Conservation (phyloP, 306 rosid species). For the Echinosophora koreensis region DNA sequence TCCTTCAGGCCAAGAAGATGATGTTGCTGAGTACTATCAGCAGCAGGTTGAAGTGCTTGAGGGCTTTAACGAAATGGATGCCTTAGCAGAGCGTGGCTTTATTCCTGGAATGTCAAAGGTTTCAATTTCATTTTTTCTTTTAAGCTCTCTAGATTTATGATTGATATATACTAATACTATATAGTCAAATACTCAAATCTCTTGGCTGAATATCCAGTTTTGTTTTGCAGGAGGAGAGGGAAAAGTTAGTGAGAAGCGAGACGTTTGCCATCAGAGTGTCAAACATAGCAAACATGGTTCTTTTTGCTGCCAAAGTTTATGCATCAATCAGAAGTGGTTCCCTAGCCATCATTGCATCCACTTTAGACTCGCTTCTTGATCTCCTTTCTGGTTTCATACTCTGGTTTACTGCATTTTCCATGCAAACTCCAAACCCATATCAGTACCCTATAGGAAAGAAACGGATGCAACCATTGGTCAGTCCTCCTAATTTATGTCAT, state of each 20-base stretch:
- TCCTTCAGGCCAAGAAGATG: constrained; percentile 80
- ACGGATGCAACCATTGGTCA: constrained; percentile 96
- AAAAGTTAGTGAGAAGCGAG: constrained; percentile 83
- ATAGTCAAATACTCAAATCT: constrained; percentile 12
- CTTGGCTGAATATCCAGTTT: constrained; percentile 40
- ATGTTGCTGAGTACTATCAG: constrained; percentile 94
- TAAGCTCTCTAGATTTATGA: constrained; percentile 22
- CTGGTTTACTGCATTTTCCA: constrained; percentile 99
- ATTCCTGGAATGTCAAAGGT: constrained; percentile 97
- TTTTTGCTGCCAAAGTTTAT: constrained; percentile 88
- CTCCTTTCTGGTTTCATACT: constrained; percentile 96
- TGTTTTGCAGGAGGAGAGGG: constrained; percentile 83
- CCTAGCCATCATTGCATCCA: constrained; percentile 94
- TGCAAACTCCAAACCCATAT: constrained; percentile 97
- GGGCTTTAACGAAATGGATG: constrained; percentile 98
- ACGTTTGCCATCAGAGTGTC: constrained; percentile 93
- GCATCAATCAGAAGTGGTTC: constrained; percentile 95
- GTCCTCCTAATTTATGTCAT: constrained; percentile 43
- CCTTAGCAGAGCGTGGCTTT: constrained; percentile 81
- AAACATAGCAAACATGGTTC: constrained; percentile 91
- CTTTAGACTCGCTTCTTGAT: constrained; percentile 95
- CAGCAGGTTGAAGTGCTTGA: constrained; percentile 96
- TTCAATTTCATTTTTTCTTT: constrained; percentile 31
- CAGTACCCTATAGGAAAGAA: constrained; percentile 97
- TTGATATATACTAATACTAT: too few relatives aligned